phyloP scores from a whole-genome alignment of 768 basidiomycete genomes.

The Mycena venus region DNA sequence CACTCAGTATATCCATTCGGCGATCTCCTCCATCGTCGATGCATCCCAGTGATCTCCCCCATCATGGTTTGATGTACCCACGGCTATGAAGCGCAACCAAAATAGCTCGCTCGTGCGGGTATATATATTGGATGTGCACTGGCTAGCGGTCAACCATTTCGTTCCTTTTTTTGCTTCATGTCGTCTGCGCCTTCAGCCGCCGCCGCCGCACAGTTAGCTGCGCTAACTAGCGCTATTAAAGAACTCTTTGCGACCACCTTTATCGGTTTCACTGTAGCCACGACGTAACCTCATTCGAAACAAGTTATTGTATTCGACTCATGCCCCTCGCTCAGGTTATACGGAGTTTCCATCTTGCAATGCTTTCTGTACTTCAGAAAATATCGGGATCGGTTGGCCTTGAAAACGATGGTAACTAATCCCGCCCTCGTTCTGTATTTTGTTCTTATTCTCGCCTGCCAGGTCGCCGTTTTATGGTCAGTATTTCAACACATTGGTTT shows the following conservation, averaged over 20 bases:
- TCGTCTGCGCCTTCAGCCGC: neutral
- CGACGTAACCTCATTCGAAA: slow-evolving; percentile 12
- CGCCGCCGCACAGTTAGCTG: slow-evolving; percentile 22
- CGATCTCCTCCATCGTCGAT: neutral
- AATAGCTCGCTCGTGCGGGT: neutral
- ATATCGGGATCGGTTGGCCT: slow-evolving; percentile 9
- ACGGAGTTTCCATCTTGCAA: slow-evolving; percentile 25
- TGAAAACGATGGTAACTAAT: slow-evolving; percentile 23
- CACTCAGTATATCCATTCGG: neutral
- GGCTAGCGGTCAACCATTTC: neutral
- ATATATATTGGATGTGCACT: neutral
- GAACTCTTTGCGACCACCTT: slow-evolving; percentile 25
- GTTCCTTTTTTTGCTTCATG: slow-evolving; percentile 2
- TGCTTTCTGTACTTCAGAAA: slow-evolving; percentile 21
- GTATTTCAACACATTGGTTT: neutral
- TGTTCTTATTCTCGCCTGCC: neutral
- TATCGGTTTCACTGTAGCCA: slow-evolving; percentile 20
- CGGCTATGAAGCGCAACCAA: neutral
- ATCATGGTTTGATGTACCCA: neutral
- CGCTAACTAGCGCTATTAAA: slow-evolving; percentile 14
- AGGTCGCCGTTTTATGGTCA: slow-evolving; percentile 25
- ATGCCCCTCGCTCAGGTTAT: slow-evolving; percentile 3
- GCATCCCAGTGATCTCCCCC: too few relatives aligned
- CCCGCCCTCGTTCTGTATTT: too few relatives aligned
- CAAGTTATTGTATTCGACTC: neutral